Base-by-base conservation (phyloP, 306 rosid genomes). In the Albizia julibrissin region DNA sequence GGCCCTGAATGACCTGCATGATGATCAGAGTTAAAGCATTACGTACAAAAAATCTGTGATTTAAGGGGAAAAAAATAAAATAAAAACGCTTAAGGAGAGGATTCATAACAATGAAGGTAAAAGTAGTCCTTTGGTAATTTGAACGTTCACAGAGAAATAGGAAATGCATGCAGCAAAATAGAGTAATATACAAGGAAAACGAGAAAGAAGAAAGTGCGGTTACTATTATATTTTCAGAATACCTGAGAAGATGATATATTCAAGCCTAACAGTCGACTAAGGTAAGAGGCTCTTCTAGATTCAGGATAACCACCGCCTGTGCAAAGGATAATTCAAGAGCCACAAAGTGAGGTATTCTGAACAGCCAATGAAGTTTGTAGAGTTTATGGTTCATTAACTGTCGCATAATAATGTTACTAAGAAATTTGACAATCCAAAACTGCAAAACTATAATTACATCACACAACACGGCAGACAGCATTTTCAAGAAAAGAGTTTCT, bases 301-400 rank as follows among this genome's bases (percentile, higher is more conserved):
- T 95, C 98, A 81, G 87, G 91, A 91, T 81, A 83, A 37, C 98
- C 98, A 83, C 98, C 98, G 69, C 98, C 98, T 95, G 68, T 72
- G 65, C 31, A 8, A 50, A 75, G 79, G 47, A 71, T 64, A 68
- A 74, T 52, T 49, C 18, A 76, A 64, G 10, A 68, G 10, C 14
- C 62, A 29, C 52, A 64, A 81, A 3, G 61, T 22, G n/a, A 12
- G 43, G 1, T n/a, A 61, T 76, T 73, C 68, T 47, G 24, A 66
- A 42, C 22, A 26, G 52, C 34, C 44, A 42, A 26, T 13, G 49
- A 4, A 52, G 64, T 79, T 69, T 6, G 31, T 67, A 61, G 15
- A 49, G 31, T 49, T 65, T 8, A 78, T 26, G 42, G 62, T 47
- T 22, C 80, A 24, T 66, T 69, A 31, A 74, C 64, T 39, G 15